Evolutionary conservation across 2,329 filamentous ascomycete genomes (phyloP).

Genomic region (Fusarium irregulare): DNA sequence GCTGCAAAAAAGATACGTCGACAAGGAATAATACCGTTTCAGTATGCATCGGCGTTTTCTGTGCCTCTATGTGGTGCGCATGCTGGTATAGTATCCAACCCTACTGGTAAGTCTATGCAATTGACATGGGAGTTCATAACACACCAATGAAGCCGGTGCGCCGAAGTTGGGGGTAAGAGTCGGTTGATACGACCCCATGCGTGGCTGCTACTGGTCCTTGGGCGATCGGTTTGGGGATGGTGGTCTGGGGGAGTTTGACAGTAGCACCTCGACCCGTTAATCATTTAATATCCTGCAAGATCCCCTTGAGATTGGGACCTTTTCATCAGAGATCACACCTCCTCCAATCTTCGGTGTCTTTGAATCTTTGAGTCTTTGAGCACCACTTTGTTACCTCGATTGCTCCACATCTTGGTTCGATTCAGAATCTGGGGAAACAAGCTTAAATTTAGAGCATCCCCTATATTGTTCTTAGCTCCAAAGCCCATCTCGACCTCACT

Average conservation of each 20-base stretch:
- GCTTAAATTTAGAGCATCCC: conserved; percentile 35
- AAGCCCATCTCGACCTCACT: neutral
- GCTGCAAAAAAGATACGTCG: conserved; percentile 1
- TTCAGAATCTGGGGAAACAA: conserved; percentile 31
- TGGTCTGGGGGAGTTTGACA: conserved; percentile 30
- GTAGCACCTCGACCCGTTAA: conserved; percentile 22
- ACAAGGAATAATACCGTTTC: conserved; percentile 19
- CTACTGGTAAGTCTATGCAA: conserved; percentile 8
- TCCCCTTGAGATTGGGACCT: conserved; percentile 31
- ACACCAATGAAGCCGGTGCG: conserved; percentile 38
- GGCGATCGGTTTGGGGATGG: conserved; percentile 30
- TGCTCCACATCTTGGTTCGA: conserved; percentile 19
- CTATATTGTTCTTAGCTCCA: conserved; percentile 5
- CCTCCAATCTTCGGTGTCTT: conserved; percentile 24
- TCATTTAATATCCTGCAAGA: conserved; percentile 42
- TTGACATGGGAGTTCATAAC: conserved; percentile 36
- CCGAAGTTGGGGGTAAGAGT: conserved; percentile 35
- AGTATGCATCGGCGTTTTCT: conserved; percentile 19
- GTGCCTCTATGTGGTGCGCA: conserved; percentile 22
- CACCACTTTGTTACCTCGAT: conserved; percentile 1
- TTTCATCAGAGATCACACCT: conserved; percentile 24
- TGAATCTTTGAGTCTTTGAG: conserved; percentile 14
- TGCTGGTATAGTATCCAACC: neutral
- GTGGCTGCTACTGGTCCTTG: conserved; percentile 21
- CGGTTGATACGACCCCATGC: conserved; percentile 39